A percentile compares a stretch with the other conserved stretches of the same genome.
phyloP scores from a whole-genome alignment of 345 rosid genomes.

The Heritiera fomes region DNA sequence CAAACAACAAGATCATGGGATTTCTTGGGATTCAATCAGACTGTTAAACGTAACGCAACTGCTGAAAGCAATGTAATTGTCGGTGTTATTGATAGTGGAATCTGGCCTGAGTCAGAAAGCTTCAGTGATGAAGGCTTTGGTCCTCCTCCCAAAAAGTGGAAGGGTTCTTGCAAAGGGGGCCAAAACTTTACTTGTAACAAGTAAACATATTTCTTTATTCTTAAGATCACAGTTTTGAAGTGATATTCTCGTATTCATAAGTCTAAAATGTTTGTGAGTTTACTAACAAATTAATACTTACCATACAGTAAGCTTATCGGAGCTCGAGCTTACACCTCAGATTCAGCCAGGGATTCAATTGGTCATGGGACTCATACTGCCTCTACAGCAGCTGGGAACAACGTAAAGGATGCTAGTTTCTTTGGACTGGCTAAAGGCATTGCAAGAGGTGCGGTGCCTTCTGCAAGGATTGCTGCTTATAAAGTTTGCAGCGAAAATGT shows the following conservation, averaged over 20 bases:
- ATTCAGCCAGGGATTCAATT: not conserved
- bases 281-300: no score
- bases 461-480: slow-evolving; percentile 40
- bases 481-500: slow-evolving; percentile 9
- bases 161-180: slow-evolving; percentile 64
- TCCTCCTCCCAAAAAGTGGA: slow-evolving; percentile 79
- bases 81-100: slow-evolving; percentile 46
- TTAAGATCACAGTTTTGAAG: not conserved
- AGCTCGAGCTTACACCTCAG: not conserved
- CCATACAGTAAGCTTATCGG: slow-evolving; percentile 8
- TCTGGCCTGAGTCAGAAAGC: slow-evolving; percentile 90
- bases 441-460: slow-evolving; percentile 25
- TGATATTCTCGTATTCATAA: no score
- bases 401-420: slow-evolving; percentile 7
- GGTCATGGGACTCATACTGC: slow-evolving; percentile 21
- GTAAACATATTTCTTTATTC: slow-evolving; percentile 13
- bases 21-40: slow-evolving; percentile 41
- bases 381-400: slow-evolving; percentile 1
- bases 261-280: not conserved
- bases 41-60: not conserved
- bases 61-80: slow-evolving; percentile 31
- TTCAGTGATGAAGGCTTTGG: slow-evolving; percentile 74
- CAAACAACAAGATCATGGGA: slow-evolving; percentile 55
- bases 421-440: slow-evolving; percentile 13
- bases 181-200: slow-evolving; percentile 40